phyloP scores from a whole-genome alignment of 768 basidiomycete genomes.

The Favolaschia claudopus region DNA sequence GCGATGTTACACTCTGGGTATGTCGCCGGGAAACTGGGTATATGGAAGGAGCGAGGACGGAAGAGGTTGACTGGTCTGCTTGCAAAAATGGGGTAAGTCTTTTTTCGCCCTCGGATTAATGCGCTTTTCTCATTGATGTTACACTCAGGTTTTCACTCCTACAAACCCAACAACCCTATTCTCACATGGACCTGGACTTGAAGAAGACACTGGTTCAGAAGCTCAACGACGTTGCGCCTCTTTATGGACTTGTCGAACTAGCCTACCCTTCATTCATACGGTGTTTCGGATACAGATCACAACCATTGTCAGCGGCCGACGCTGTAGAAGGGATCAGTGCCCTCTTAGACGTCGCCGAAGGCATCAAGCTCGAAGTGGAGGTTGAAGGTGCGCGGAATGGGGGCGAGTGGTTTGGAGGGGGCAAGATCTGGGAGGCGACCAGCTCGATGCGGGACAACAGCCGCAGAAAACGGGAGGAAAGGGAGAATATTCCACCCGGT shows the following conservation, averaged over 20 bases:
- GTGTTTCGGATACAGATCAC: conserved; percentile 87
- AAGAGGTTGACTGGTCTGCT: conserved; percentile 89
- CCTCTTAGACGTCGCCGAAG: conserved; percentile 89
- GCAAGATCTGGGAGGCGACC: conserved; percentile 74
- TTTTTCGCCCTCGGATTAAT: background rate
- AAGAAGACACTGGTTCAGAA: conserved; percentile 82
- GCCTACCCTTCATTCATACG: conserved; percentile 94
- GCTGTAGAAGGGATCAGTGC: conserved; percentile 90
- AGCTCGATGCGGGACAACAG: conserved; percentile 44
- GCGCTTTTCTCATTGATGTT: background rate
- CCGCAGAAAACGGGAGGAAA: conserved; percentile 45
- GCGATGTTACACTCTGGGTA: conserved; percentile 98
- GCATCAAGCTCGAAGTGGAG: conserved; percentile 91
- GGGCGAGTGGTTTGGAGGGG: conserved; percentile 95
- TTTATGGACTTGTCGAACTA: conserved; percentile 93
- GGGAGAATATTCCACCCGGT: conserved; percentile 47
- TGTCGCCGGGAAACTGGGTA: conserved; percentile 91
- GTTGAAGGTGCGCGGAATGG: conserved; percentile 87
- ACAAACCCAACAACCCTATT: conserved; percentile 92
- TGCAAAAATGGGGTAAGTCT: conserved; percentile 95
- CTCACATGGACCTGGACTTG: conserved; percentile 96
- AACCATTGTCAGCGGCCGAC: conserved; percentile 91
- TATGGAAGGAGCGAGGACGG: conserved; percentile 95
- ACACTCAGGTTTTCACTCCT: conserved; percentile 86
- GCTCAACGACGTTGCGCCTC: conserved; percentile 89